These are phyloP conservation scores for Boletus reticuloceps DNA, from an alignment of 768 basidiomycete species.

Conservation along the genomic window DNA sequence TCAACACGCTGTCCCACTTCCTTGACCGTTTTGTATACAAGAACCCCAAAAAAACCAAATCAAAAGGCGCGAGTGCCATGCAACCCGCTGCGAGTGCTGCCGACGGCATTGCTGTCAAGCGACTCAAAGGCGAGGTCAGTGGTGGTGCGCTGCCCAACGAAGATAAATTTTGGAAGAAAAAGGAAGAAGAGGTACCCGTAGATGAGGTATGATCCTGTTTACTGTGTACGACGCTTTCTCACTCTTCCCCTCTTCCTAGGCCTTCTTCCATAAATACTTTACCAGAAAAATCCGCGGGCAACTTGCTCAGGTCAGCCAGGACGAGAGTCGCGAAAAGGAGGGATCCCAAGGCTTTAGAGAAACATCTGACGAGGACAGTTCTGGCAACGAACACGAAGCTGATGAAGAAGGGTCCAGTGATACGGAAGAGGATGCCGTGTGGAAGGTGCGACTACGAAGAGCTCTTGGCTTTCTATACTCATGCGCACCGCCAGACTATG, in stretches of 20 bases:
- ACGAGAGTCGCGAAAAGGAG: conserved; percentile 25
- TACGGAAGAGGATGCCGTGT: conserved; percentile 69
- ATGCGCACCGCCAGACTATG: conserved; percentile 62
- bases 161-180: conserved; percentile 67
- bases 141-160: conserved; percentile 62
- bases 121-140: conserved; percentile 58
- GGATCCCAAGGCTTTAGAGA: conserved; percentile 26
- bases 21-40: conserved; percentile 97
- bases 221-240: neutral
- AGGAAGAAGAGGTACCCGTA: conserved; percentile 70
- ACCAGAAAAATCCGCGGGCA: conserved; percentile 61
- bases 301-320: conserved; percentile 34
- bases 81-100: conserved; percentile 77
- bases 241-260: conserved; percentile 35
- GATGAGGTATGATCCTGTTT: conserved; percentile 61
- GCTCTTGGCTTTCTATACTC: neutral
- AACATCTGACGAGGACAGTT: conserved; percentile 15
- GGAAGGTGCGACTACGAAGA: conserved; percentile 63
- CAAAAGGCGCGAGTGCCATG: conserved; percentile 89
- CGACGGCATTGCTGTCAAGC: conserved; percentile 68
- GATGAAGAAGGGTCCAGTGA: conserved; percentile 46
- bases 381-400: conserved; percentile 30
- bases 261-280: conserved; percentile 94
- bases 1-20: conserved; percentile 93
- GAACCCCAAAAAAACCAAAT: conserved; percentile 77